Evolutionary conservation across 192 early-diverging fungal species (phyloP).

Genomic region (Rhizoclosmatium sp.): DNA sequence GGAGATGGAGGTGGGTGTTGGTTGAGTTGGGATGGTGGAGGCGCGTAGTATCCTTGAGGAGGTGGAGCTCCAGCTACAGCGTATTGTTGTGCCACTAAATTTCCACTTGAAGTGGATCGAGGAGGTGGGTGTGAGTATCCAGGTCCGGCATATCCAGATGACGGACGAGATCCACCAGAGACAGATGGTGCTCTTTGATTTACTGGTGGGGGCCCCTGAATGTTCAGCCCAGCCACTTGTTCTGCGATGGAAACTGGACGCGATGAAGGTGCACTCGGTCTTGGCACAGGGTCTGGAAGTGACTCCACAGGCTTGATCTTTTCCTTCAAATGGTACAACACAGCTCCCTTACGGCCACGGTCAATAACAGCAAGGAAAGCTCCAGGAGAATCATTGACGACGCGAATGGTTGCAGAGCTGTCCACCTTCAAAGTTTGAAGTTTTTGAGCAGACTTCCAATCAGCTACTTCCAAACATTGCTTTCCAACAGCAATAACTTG

Average conservation of each 20-base stretch:
- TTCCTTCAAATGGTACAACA: constrained; percentile 53
- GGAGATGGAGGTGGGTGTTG: neutral
- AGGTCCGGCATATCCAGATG: neutral
- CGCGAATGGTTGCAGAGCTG: constrained; percentile 28
- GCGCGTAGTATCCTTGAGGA: neutral
- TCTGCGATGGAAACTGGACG: neutral
- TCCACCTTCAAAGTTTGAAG: constrained; percentile 53
- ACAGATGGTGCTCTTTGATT: neutral
- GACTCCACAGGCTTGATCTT: constrained; percentile 20
- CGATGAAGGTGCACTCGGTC: neutral
- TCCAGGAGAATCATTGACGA: constrained; percentile 39
- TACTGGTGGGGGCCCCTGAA: constrained; percentile 1
- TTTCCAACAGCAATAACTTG: constrained; percentile 55
- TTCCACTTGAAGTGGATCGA: too few species aligned
- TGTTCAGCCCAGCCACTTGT: neutral
- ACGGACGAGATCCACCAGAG: neutral
- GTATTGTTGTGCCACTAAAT: constrained; percentile 2
- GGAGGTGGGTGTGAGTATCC: neutral
- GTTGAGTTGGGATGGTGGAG: neutral
- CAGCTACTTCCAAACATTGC: constrained; percentile 55
- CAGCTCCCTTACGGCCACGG: constrained; percentile 49
- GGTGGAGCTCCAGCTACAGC: neutral
- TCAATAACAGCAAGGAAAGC: constrained; percentile 43
- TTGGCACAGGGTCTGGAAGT: neutral
- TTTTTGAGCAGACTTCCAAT: constrained; percentile 56